A percentile compares a stretch with the other conserved stretches of the same genome.
phyloP scores from a whole-genome alignment of 208 protist genomes.

The Leishmania tarentolae region DNA sequence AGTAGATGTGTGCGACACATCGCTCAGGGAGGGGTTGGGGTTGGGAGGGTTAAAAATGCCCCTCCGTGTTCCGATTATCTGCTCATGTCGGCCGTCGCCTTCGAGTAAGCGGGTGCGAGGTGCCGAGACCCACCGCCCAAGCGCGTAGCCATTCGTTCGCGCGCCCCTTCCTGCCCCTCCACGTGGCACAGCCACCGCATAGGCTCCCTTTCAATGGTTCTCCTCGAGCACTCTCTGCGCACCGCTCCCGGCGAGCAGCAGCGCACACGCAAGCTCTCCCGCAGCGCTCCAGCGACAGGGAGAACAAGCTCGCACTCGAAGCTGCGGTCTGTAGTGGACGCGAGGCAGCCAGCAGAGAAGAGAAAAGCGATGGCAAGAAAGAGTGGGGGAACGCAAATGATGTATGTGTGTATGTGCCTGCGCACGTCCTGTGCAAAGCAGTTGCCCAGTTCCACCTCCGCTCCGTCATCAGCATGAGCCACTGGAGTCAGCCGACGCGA shows the following conservation, averaged over 20 bases:
- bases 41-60: not conserved
- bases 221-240: not conserved
- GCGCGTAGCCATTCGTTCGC: not conserved
- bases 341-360: not conserved
- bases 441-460: not conserved
- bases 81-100: not conserved
- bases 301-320: not conserved
- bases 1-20: not conserved
- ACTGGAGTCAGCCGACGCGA: not conserved
- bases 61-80: not conserved
- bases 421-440: not conserved
- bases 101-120: not conserved
- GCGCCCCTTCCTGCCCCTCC: not conserved
- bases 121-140: not conserved
- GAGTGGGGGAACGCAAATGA: constrained; percentile 6
- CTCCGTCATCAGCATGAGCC: not conserved
- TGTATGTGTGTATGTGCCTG: not conserved
- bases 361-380: not conserved
- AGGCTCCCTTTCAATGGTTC: not conserved
- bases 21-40: not conserved
- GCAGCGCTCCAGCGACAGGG: not conserved
- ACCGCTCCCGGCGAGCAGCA: not conserved
- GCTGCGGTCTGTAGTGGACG: not conserved
- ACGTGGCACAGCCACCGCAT: not conserved
- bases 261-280: not conserved